Evolutionary conservation across 768 basidiomycete species (phyloP).

Genomic region (Mycena vitilis): DNA sequence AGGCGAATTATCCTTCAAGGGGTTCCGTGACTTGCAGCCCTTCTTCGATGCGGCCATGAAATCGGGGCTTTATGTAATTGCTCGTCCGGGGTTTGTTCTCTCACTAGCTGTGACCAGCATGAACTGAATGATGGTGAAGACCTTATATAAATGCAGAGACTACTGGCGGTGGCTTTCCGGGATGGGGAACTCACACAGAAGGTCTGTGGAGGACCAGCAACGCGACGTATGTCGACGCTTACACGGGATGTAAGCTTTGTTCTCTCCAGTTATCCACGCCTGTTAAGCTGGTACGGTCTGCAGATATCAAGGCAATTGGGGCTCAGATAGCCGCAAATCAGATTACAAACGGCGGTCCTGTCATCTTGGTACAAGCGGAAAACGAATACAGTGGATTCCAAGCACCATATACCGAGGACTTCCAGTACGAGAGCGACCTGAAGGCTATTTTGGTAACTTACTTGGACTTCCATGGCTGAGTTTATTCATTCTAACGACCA

Average conservation of each 20-base stretch:
- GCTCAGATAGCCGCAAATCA: conserved; percentile 61
- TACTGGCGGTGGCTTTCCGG: conserved; percentile 62
- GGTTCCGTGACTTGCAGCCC: conserved; percentile 64
- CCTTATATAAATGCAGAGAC: conserved; percentile 63
- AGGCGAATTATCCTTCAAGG: conserved; percentile 64
- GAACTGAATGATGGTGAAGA: conserved; percentile 33
- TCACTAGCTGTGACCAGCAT: neutral
- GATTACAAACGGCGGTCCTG: conserved; percentile 69
- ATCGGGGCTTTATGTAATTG: conserved; percentile 67
- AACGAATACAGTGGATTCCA: conserved; percentile 64
- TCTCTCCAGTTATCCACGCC: no score
- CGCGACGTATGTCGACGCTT: conserved; percentile 57
- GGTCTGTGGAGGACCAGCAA: conserved; percentile 60
- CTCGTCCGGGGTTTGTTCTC: conserved; percentile 57
- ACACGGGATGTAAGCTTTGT: conserved; percentile 47
- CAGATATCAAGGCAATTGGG: conserved; percentile 59
- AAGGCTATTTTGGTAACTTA: conserved; percentile 47
- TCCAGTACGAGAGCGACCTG: conserved; percentile 51
- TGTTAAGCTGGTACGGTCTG: conserved; percentile 22
- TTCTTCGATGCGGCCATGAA: conserved; percentile 67
- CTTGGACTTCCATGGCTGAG: no score
- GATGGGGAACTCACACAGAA: conserved; percentile 64
- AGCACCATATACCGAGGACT: conserved; percentile 53
- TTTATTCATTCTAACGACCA: neutral
- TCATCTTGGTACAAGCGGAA: conserved; percentile 60